A percentile compares a stretch with the other conserved stretches of the same genome.
Evolutionary conservation across 139 green algal genomes (phyloP).

Genomic region (Asterochloris sp.): DNA sequence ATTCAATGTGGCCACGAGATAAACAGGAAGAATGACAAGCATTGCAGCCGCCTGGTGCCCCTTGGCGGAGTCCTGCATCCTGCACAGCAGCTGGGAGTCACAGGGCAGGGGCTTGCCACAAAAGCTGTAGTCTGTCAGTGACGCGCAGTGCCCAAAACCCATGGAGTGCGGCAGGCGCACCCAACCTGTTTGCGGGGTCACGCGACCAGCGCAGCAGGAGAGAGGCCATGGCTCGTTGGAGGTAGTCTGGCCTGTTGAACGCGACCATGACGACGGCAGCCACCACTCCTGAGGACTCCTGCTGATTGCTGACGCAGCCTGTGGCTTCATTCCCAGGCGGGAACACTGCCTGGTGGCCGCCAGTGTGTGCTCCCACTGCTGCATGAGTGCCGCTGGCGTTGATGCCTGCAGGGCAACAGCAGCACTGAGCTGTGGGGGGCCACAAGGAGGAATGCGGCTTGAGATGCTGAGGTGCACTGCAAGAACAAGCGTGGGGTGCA

Average conservation of each 20-base stretch:
- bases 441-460: too few relatives aligned
- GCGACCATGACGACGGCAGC: slow-evolving; percentile 45
- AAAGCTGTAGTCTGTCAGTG: not conserved
- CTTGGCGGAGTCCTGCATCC: too few relatives aligned
- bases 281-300: not conserved
- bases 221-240: slow-evolving; percentile 27
- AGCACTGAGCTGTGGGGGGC: too few relatives aligned
- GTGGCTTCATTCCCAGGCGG: slow-evolving; percentile 22
- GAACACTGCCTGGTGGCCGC: not conserved
- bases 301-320: slow-evolving; percentile 12
- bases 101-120: not conserved
- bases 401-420: not conserved
- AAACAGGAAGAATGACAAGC: too few relatives aligned
- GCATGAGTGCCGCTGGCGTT: too few relatives aligned
- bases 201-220: slow-evolving; percentile 24
- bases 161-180: not conserved
- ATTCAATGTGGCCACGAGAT: too few relatives aligned
- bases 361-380: too few relatives aligned
- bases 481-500: too few relatives aligned
- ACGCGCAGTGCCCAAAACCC: not conserved
- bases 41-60: too few relatives aligned
- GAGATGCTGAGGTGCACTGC: too few relatives aligned
- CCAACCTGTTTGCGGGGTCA: slow-evolving; percentile 28
- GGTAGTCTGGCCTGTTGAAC: slow-evolving; percentile 39
- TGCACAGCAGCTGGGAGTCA: too few relatives aligned